A percentile compares a stretch with the other conserved stretches of the same genome.
phyloP scores from a whole-genome alignment of 345 rosid genomes.

The Eucalyptus tenuipes region DNA sequence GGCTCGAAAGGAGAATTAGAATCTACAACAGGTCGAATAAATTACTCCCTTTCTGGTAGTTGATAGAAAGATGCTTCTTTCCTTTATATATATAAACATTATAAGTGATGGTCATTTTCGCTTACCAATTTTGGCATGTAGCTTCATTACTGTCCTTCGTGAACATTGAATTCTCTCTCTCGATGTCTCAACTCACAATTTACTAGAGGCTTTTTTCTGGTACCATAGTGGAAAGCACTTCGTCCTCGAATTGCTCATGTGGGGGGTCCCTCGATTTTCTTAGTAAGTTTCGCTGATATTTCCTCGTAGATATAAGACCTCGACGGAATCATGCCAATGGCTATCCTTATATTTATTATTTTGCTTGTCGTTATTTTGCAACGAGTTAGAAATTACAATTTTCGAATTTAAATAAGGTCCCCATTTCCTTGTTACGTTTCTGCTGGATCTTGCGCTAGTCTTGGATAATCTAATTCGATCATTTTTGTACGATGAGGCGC shows the following conservation, averaged over 20 bases:
- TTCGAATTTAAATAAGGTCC: background rate
- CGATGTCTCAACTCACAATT: background rate
- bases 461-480: background rate
- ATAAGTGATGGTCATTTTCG: background rate
- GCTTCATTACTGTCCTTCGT: background rate
- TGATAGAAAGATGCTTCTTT: background rate
- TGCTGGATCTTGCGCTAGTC: background rate
- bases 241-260: background rate
- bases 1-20: background rate
- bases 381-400: background rate
- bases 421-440: background rate
- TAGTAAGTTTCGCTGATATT: background rate
- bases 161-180: background rate
- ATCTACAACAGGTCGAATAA: background rate
- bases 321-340: background rate
- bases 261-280: background rate
- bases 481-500: background rate
- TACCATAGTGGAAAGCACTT: background rate
- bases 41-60: background rate
- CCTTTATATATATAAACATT: background rate
- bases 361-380: background rate
- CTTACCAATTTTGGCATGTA: background rate
- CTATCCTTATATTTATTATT: background rate
- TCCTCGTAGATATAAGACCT: background rate
- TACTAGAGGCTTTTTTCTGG: background rate